Evolutionary conservation across 2,329 filamentous ascomycete species (phyloP).

Genomic region (Aphanoascus verrucosus): DNA sequence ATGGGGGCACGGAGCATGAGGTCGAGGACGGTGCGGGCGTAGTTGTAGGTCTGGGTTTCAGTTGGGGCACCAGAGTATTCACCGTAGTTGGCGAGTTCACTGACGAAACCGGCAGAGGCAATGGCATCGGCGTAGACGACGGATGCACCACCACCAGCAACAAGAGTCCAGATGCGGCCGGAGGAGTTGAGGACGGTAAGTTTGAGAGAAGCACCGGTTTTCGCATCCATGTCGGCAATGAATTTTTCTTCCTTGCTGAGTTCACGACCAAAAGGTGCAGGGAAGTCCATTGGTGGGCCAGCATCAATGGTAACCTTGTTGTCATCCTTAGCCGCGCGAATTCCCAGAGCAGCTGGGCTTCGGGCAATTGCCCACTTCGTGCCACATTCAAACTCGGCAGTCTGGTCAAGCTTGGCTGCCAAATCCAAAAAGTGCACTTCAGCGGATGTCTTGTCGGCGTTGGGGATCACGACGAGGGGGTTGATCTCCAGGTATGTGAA

Average conservation of each 20-base stretch:
- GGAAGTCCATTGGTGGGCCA: conserved; percentile 97
- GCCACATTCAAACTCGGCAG: conserved; percentile 97
- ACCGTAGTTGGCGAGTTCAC: conserved; percentile 97
- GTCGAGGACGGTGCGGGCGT: conserved; percentile 91
- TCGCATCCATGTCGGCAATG: conserved; percentile 96
- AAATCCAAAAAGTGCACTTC: conserved; percentile 97
- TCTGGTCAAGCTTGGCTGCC: conserved; percentile 97
- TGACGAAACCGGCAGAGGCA: conserved; percentile 86
- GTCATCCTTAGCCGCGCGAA: conserved; percentile 52
- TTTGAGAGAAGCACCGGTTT: conserved; percentile 98
- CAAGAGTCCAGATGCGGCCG: conserved; percentile 94
- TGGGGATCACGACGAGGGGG: conserved; percentile 94
- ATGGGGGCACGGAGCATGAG: conserved; percentile 88
- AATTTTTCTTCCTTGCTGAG: conserved; percentile 98
- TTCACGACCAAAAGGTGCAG: conserved; percentile 96
- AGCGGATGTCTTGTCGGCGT: conserved; percentile 80
- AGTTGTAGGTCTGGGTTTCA: conserved; percentile 98
- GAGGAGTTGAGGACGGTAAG: conserved; percentile 86
- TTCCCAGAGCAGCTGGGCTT: conserved; percentile 75
- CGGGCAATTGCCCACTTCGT: conserved; percentile 97
- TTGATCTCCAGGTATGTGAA: conserved; percentile 99
- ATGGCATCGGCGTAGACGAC: conserved; percentile 99
- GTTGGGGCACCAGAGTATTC: conserved; percentile 99
- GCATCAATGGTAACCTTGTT: conserved; percentile 88
- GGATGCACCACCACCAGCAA: conserved; percentile 97